Evolutionary conservation across 192 early-diverging fungal species (phyloP).

Genomic region (Mortierella antarctica): DNA sequence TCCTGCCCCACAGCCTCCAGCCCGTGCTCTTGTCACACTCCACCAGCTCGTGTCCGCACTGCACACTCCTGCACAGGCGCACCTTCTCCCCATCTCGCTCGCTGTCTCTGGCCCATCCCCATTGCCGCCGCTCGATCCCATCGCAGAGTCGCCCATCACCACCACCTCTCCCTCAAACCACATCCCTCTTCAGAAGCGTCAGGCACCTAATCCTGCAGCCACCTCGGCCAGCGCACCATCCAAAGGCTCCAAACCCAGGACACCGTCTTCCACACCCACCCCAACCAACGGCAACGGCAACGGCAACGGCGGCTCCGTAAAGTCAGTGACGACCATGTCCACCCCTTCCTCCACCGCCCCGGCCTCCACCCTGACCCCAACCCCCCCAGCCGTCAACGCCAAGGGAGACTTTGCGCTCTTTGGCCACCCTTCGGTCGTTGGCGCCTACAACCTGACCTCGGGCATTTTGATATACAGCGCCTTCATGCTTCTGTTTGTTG

Average conservation of each 20-base stretch:
- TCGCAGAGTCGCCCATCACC: neutral
- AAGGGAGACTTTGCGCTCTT: slow-evolving; percentile 43
- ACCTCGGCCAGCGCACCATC: neutral
- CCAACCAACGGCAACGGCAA: neutral
- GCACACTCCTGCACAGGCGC: too few species aligned
- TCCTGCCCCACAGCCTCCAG: neutral
- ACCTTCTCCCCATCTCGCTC: too few species aligned
- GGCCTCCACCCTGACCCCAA: neutral
- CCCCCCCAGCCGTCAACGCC: slow-evolving; percentile 11
- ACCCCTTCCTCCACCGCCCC: neutral
- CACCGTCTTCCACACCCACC: neutral
- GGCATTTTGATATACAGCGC: slow-evolving; percentile 40
- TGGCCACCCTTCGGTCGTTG: slow-evolving; percentile 35
- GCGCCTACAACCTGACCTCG: slow-evolving; percentile 35
- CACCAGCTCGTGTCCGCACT: too few species aligned
- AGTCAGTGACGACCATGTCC: slow-evolving; percentile 5
- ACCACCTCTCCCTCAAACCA: neutral
- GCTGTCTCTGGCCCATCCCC: too few species aligned
- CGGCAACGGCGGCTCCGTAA: neutral
- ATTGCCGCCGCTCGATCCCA: too few species aligned
- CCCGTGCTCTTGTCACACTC: neutral
- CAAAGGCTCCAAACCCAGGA: slow-evolving; percentile 1
- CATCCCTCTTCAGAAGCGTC: neutral
- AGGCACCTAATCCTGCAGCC: neutral
- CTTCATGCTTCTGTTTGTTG: slow-evolving; percentile 30